phyloP scores from a whole-genome alignment of 805 yeast species.

The Zygoascus flipseniorum region DNA sequence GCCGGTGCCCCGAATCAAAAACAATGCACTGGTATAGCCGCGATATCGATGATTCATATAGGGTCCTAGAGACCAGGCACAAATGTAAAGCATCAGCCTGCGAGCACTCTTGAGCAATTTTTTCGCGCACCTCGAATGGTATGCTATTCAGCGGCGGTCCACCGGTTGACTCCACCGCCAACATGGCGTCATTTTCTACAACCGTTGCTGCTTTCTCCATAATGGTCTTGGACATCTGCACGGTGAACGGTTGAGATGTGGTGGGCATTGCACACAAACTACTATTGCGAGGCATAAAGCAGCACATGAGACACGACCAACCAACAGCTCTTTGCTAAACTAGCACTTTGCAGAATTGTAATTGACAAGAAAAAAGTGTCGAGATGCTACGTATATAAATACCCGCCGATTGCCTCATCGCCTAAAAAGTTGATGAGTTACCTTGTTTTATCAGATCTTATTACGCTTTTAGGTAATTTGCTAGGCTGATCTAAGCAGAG shows the following conservation, averaged over 20 bases:
- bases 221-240: background rate
- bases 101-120: conserved; percentile 21
- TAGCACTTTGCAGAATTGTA: too few species aligned
- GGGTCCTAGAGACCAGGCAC: conserved; percentile 19
- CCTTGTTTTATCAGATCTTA: background rate
- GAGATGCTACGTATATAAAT: background rate
- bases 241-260: background rate
- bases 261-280: background rate
- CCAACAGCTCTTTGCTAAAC: too few species aligned
- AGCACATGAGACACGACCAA: background rate
- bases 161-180: background rate
- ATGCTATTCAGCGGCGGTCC: conserved; percentile 4
- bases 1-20: conserved; percentile 25
- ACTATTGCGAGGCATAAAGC: background rate
- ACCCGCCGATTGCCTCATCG: background rate
- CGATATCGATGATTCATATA: conserved; percentile 18
- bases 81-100: conserved; percentile 28
- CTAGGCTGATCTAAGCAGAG: background rate
- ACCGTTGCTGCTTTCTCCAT: background rate
- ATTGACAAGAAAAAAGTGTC: too few species aligned
- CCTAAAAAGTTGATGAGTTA: background rate
- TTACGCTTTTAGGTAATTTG: background rate
- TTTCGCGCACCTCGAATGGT: conserved; percentile 23
- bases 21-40: conserved; percentile 24
- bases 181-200: background rate